Evolutionary conservation across 108 stramenopile species (phyloP), one percentile per base, ranked within the genome.

Genomic region (Skeletonema costatum): DNA sequence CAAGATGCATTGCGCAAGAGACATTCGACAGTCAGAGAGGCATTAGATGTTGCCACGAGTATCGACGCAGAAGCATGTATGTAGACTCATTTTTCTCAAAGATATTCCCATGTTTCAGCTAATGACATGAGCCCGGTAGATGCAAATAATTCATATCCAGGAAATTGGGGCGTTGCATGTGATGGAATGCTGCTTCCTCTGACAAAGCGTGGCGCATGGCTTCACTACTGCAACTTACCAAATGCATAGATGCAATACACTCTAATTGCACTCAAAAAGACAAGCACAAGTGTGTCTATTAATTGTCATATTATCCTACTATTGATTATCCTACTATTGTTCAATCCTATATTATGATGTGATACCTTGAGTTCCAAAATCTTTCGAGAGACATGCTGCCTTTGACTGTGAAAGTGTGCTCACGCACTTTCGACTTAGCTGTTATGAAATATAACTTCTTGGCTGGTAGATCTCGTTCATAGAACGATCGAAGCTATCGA

Each of bases 71-170:
- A 79, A 12, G 63, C 68, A 50, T 77, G 76, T 36, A 42, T 90
- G 30, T 65, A 87, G 64, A 88, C 89, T 53, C 89, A 90, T 71
- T 90, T 90, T 76, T 88, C 87, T 2, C 89, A 90, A 60, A 73
- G 89, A 48, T 90, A 90, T 50, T 51, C 68, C 9, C 73, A 85
- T 29, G 64, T 82, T 21, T 74, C 87, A 13, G 71, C 75, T 33
- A 48, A 16, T 62, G 78, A 80, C 64, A 69, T 44, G 8, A 32
- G 62, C 48, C 14, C 64, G 14, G 30, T 10, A 2, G 53, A 56
- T 56, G 8, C 16, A 25, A 60, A 17, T 6, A 30, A 53, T 39
- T 41, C 74, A 3, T 56, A 66, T 39, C 21, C 70, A 16, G 71
- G 71, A 48, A 36, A 32, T 39, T 79, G 73, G 73, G 83, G 83